Conservation (phyloP, 768 basidiomycete genomes). For the Pleurotus eryngii region DNA sequence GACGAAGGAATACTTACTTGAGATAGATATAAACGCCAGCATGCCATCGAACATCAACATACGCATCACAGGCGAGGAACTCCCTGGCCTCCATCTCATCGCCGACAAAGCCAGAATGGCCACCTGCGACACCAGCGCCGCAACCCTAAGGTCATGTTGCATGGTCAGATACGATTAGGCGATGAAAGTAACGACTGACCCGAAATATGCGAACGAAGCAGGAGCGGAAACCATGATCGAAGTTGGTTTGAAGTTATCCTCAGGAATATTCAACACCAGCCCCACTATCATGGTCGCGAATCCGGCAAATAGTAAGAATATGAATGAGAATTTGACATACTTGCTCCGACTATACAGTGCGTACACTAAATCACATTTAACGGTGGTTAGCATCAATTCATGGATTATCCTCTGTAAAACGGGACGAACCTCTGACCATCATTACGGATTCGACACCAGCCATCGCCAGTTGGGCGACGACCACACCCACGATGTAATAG, state of each 20-base stretch:
- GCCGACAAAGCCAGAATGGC: conserved; percentile 9
- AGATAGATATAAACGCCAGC: conserved; percentile 10
- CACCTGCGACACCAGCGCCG: conserved; percentile 11
- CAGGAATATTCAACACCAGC: conserved; percentile 7
- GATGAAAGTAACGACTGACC: not conserved
- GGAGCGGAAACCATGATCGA: conserved; percentile 8
- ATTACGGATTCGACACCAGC: conserved; percentile 25
- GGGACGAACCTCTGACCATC: conserved; percentile 24
- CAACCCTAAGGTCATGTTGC: not conserved
- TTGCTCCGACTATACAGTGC: conserved; percentile 24
- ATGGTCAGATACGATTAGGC: not conserved
- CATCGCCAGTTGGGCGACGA: conserved; percentile 20
- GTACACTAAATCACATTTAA: conserved; percentile 18
- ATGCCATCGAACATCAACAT: conserved; percentile 13
- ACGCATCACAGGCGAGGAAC: conserved; percentile 7
- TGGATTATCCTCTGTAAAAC: no score
- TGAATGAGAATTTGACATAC: conserved; percentile 17
- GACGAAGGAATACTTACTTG: conserved; percentile 2
- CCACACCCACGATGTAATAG: conserved; percentile 21
- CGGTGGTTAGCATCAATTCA: not conserved
- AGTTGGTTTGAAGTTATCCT: conserved; percentile 5
- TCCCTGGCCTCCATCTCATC: conserved; percentile 3
- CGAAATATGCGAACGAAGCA: conserved; percentile 13
- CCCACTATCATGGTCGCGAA: conserved; percentile 7
- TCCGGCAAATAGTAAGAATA: conserved; percentile 17